Evolutionary conservation across 306 rosid genomes (phyloP).

Genomic region (Gynostemma pentaphyllum): DNA sequence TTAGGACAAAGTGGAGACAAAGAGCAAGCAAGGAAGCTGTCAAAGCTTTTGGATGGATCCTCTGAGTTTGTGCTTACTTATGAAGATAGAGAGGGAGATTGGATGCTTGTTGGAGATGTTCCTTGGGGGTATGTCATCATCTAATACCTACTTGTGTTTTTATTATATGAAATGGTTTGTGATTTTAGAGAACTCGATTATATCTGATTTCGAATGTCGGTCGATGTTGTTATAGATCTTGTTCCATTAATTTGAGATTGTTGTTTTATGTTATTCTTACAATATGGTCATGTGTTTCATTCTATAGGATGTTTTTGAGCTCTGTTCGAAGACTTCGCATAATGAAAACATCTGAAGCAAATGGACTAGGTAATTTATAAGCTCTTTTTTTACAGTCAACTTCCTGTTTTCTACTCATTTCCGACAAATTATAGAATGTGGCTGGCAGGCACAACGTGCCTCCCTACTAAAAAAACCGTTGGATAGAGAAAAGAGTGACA

Average conservation of each 20-base stretch:
- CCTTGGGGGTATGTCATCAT: slow-evolving; percentile 48
- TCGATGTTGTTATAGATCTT: neutral
- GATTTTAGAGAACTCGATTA: neutral
- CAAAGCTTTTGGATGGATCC: slow-evolving; percentile 51
- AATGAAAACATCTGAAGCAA: slow-evolving; percentile 59
- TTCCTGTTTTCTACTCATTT: neutral
- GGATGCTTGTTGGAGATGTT: slow-evolving; percentile 75
- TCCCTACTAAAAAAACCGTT: too few species aligned
- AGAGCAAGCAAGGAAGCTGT: slow-evolving; percentile 23
- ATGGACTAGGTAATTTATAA: slow-evolving; percentile 38
- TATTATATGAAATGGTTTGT: neutral
- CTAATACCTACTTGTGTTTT: neutral
- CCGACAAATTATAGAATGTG: too few species aligned
- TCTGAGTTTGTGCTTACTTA: slow-evolving; percentile 63
- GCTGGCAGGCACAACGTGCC: too few species aligned
- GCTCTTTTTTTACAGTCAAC: neutral
- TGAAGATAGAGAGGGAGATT: slow-evolving; percentile 61
- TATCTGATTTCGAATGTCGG: neutral
- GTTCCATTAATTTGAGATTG: neutral
- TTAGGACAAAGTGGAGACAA: slow-evolving; percentile 25
- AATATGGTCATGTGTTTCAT: neutral
- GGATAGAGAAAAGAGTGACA: too few species aligned
- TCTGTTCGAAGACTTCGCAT: slow-evolving; percentile 64
- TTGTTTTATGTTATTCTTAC: neutral
- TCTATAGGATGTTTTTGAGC: slow-evolving; percentile 43